Base-by-base conservation (phyloP, 2,329 filamentous ascomycete genomes). In the Botryotinia calthae region DNA sequence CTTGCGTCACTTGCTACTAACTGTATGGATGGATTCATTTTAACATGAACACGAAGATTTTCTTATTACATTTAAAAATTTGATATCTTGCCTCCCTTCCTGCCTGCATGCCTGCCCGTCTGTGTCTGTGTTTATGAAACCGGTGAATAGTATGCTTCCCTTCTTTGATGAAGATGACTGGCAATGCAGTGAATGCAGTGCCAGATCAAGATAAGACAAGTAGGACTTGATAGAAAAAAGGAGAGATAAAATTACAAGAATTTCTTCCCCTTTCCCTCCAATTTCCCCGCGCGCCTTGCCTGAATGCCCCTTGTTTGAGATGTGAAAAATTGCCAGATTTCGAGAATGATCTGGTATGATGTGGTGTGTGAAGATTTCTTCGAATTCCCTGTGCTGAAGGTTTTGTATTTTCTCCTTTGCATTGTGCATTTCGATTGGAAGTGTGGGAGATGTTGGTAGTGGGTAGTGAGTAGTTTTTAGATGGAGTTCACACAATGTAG, bases 191-290 rank as follows among this genome's bases (percentile, higher is more conserved):
- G 48, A 54, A 42, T 42, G 61, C 61, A 67, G 46, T 67, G 64
- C 48, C 48, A 37, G 54, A 20, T 56, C 48, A 68, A 58, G 48
- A 68, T 63, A 40, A 42, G 61, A 42, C 59, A 42, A 62, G 48
- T 40, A 40, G 37, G 37, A 44, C 37, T 63, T 42, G 61, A 56
- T 56, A 42, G 65, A 68, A 68, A 42, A n/a, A 56, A 44, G 65
- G 44, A 44, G 65, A 68, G 65, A 56, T 68, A 68, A 68, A 68
- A 68, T 68, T 68, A 68, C 65, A 68, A 58, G 51, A 56, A 56
- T 68, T 54, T 42, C 34, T 56, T 66, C 63, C 64, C 34, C 37
- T 62, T 56, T 37, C 12, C 28, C 28, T 51, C 64, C 64, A n/a
- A 42, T 67, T 67, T 34, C 65, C 48, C 48, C 65, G 48, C 65